phyloP scores from a whole-genome alignment of 108 stramenopile genomes.

The Fistulifera pelliculosa region DNA sequence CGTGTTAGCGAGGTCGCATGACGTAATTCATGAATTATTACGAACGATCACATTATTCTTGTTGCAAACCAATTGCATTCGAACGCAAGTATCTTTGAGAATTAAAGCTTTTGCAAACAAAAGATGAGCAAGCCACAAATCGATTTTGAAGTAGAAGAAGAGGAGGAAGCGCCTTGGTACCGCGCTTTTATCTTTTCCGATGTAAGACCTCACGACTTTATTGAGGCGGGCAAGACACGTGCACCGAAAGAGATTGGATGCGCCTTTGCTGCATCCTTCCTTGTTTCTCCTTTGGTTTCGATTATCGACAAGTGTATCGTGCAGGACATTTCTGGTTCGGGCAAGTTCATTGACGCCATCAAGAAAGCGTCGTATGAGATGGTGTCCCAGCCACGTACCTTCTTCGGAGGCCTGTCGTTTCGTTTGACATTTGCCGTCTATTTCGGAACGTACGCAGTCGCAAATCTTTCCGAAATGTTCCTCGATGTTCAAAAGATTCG shows the following conservation, averaged over 20 bases:
- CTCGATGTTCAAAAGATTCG: constrained; percentile 21
- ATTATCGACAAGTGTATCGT: constrained; percentile 36
- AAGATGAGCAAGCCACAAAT: too few relatives aligned
- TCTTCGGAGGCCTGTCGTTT: constrained; percentile 23
- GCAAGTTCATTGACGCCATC: constrained; percentile 14
- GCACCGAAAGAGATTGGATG: constrained; percentile 25
- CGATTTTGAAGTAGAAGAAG: too few relatives aligned
- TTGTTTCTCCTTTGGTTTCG: constrained; percentile 28
- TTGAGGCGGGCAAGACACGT: constrained; percentile 15
- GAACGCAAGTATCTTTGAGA: too few relatives aligned
- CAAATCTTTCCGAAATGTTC: constrained; percentile 26
- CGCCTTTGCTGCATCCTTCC: constrained; percentile 17
- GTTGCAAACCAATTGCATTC: too few relatives aligned
- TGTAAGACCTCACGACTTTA: constrained; percentile 4
- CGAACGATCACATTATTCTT: too few relatives aligned
- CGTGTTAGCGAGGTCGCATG: too few relatives aligned
- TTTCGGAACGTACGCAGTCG: constrained; percentile 31
- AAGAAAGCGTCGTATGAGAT: constrained; percentile 17
- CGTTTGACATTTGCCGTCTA: constrained; percentile 28
- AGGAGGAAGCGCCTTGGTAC: too few relatives aligned
- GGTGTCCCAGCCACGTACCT: constrained; percentile 14
- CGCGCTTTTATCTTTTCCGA: too few relatives aligned
- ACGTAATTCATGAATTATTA: too few relatives aligned
- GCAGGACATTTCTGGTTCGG: constrained; percentile 14
- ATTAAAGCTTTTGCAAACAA: too few relatives aligned